Base-by-base conservation (phyloP, 2,329 filamentous ascomycete species). In the Neophaeococcomyces aloes region DNA sequence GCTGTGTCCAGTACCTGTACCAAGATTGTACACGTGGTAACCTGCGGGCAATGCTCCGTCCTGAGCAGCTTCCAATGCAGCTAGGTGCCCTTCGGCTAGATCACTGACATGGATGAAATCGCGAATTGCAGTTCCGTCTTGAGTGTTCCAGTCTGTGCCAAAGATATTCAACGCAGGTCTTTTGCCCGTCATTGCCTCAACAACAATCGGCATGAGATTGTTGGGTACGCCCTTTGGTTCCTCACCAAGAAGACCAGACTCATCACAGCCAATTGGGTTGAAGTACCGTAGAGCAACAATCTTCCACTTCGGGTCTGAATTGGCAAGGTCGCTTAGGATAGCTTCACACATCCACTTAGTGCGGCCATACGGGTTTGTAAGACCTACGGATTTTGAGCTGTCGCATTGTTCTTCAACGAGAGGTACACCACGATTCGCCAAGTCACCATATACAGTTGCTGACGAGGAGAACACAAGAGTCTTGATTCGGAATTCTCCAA, bases 71-170 rank as follows among this genome's bases (percentile, higher is more conserved):
- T 10, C 7, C 14, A 45, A 18, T n/a, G 79, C 79, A 5, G 78
- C 75, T 29, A 81, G 70, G 59, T 83, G 79, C 3, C 63, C 78
- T 32, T 72, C 66, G 4, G 78, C 78, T 34, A 83, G 68, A 58
- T 82, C 79, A 13, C 71, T 73, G 29, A 81, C 78, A 52, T 82
- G 78, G 49, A 82, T 79, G 55, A 79, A 83, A 58, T 83, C 79
- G 32, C 79, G 73, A 31, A 82, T 69, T 1, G 77, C 76, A 0
- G 78, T 81, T 13, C 79, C 78, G 52, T 83, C 79, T 3, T 67
- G 63, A 0, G 79, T 82, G 44, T 78, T 69, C 71, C 78, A 83
- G 58, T 83, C 76, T 2, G 68, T 69, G 6, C 79, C 79, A 50
- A 78, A 82, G 42, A 82, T 71, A 38, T 74, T 67, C n/a, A 81